Evolutionary conservation across 495 filamentous ascomycete species (phyloP), one percentile per base, ranked within the genome.

Genomic region (Aspergillus bridgeri): DNA sequence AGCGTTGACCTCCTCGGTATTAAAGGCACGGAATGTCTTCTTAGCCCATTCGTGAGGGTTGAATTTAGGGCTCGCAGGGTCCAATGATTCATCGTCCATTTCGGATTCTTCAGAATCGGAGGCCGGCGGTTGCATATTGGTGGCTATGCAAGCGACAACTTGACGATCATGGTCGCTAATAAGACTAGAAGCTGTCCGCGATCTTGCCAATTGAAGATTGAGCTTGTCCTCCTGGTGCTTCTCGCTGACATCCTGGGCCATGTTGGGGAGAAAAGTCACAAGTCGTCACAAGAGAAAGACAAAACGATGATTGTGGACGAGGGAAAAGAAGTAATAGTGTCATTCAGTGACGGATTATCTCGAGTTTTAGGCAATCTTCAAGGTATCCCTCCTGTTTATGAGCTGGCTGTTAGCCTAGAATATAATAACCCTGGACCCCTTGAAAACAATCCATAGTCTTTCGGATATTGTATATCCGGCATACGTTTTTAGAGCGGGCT

Each of bases 31-130:
- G 13, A 60, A 22, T 13, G 42, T 23, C n/a, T 19, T 24, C 42
- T 56, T 45, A 8, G 58, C 58, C 58, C 58, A 60, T 27, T 42
- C 22, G 33, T 42, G 42, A 17, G 33, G 52, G 13, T 60, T 54
- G 42, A 60, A 60, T 3, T 56, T 9, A 6, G 53, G 44, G 17
- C 21, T 60, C 6, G 38, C 15, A 7, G 58, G 58, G 42, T 60
- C 53, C 4, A 60, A 43, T 13, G 15, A 20, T 7, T 22, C 38
- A 9, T 49, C 27, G 45, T 48, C 25, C 47, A 38, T 15, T 13
- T 15, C 33, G 17, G 9, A 15, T 13, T 38, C 33, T 13, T 38
- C 33, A 2, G 8, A 3, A 15, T 15, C 11, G 5, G 33, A 38
- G 33, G 33, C 33, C 13, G 11, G 33, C 33, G 13, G 33, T 13